Evolutionary conservation across 768 basidiomycete species (phyloP), one percentile per base, ranked within the genome.

Genomic region (Boletus reticulatus): DNA sequence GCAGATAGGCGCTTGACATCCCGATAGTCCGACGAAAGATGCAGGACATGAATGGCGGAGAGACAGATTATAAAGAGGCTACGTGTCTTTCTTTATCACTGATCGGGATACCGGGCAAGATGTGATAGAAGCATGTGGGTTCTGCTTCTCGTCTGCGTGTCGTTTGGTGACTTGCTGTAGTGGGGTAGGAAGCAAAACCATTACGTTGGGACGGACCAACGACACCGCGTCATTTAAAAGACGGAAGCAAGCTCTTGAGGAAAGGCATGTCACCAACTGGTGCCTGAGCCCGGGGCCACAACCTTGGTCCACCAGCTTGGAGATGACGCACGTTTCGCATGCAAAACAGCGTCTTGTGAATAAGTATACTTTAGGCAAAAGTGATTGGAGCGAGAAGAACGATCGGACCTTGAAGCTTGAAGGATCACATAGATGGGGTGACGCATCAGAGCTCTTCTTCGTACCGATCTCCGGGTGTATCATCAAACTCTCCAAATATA

Each of bases 401-500:
- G 29, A 42, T 50, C 55, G 45, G 55, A 48, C 50, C 46, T 22
- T 34, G 50, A 51, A 39, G 44, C n/a, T n/a, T n/a, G n/a, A n/a
- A n/a, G n/a, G 46, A 47, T 43, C 43, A 29, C 27, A 37, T 27
- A 8, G 42, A 32, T 31, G 24, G 24, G 16, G n/a, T 24, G 19
- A 56, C 16, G 49, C 62, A 36, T 61, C 57, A 71, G 37, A 64
- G 55, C 37, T 71, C 70, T 62, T 71, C 65, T 29, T 71, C 69
- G 31, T 73, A 71, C 58, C 65, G 59, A 50, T 67, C 70, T 43
- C 48, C 56, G 24, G 43, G 32, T 41, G 57, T 44, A 50, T 62
- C 34, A 55, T 44, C 47, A 43, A 56, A 52, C 29, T 41, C 55
- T 48, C 60, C 62, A 56, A 62, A 64, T 48, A 51, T 53, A 31